Percentiles rank a stretch among this genome's conserved stretches.
Evolutionary conservation across 768 basidiomycete genomes (phyloP).

Genomic region (Xerocomellus chrysenteron): DNA sequence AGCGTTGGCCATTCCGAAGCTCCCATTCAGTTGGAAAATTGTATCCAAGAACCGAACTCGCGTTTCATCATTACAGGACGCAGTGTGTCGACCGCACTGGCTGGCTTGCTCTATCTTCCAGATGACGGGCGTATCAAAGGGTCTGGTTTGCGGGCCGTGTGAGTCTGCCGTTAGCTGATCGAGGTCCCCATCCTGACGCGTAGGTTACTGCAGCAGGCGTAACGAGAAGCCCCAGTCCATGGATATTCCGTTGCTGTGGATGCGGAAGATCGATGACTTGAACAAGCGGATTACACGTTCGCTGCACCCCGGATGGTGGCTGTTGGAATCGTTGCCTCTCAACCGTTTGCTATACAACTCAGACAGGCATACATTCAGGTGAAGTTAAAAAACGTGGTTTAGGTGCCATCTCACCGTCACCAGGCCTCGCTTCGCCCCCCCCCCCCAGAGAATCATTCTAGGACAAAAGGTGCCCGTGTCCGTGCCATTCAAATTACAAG

Average conservation of each 20-base stretch:
- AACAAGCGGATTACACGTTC: slow-evolving; percentile 22
- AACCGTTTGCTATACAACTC: slow-evolving; percentile 30
- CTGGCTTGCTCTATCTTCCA: no score
- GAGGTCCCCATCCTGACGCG: background rate
- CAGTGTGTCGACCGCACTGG: no score
- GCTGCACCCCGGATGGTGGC: slow-evolving; percentile 21
- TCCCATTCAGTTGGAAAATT: no score
- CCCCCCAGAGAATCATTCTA: slow-evolving; percentile 28
- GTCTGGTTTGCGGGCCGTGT: slow-evolving; percentile 46
- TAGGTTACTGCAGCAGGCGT: slow-evolving; percentile 15
- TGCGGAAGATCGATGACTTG: slow-evolving; percentile 33
- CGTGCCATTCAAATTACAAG: slow-evolving; percentile 26
- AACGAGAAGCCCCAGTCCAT: slow-evolving; percentile 30
- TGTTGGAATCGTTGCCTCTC: slow-evolving; percentile 24
- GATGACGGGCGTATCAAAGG: slow-evolving; percentile 35
- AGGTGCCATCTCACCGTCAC: slow-evolving; percentile 3
- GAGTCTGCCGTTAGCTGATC: slow-evolving; percentile 3
- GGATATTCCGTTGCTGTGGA: slow-evolving; percentile 31
- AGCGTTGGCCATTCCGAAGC: no score
- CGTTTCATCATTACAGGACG: no score
- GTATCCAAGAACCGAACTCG: no score
- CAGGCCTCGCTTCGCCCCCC: slow-evolving; percentile 30
- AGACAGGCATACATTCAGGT: slow-evolving; percentile 22
- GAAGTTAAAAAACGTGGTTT: background rate
- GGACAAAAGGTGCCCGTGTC: slow-evolving; percentile 35